Evolutionary conservation across 192 early-diverging fungal species (phyloP), one percentile per base, ranked within the genome.

Genomic region (Pecoramyces ruminantium): DNA sequence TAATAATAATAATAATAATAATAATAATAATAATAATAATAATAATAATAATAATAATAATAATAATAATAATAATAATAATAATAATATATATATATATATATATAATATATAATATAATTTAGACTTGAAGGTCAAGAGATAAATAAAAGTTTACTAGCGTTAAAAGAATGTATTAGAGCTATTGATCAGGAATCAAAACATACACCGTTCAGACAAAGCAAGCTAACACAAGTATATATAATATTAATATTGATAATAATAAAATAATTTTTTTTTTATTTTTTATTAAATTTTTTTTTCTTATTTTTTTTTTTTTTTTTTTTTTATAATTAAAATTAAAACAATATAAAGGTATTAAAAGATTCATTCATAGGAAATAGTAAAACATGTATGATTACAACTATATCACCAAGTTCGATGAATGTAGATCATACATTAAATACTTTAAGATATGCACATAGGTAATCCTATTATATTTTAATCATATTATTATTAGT

Each of bases 281-380:
- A 6, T 34, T 34, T 34, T n/a, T n/a, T n/a, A n/a, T n/a, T n/a
- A n/a, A n/a, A n/a, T n/a, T n/a, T n/a, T n/a, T n/a, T n/a, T n/a
- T n/a, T n/a, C n/a, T n/a, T n/a, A n/a, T n/a, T n/a, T n/a, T n/a
- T n/a, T n/a, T n/a, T n/a, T n/a, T n/a, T n/a, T n/a, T n/a, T n/a
- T n/a, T n/a, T n/a, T n/a, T n/a, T n/a, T n/a, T n/a, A n/a, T n/a
- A n/a, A n/a, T n/a, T n/a, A n/a, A n/a, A n/a, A n/a, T n/a, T n/a
- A n/a, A 34, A 51, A 13, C 17, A 21, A 5, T 21, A 67, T n/a
- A 9, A n/a, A 67, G 51, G 51, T 93, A 4, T 86, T 99, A 28
- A 98, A 98, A 83, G 98, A 99, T 85, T 98, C 96, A 16, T 97
- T 99, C 84, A 92, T 97, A 82, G 98, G 97, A 18, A 95, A 99